Evolutionary conservation across 768 basidiomycete species (phyloP).

Genomic region (Tylopilus subfusipes): DNA sequence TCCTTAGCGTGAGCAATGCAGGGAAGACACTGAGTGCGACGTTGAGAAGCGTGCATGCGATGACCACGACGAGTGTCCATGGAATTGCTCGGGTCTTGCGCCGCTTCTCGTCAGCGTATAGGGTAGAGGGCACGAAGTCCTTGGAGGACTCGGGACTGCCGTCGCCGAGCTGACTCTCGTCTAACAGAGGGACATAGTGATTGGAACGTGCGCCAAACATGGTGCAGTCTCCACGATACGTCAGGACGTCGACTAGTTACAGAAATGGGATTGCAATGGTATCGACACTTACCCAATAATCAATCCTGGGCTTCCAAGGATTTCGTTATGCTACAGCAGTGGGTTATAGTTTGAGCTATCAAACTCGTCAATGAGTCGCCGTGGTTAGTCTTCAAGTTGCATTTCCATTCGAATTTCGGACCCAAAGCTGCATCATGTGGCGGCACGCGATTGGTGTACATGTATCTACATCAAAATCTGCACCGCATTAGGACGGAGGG

Average conservation of each 20-base stretch:
- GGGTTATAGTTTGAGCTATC: no score
- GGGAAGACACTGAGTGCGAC: slow-evolving; percentile 5
- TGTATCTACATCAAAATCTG: no score
- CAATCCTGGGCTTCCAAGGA: background rate
- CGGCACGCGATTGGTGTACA: no score
- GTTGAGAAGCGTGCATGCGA: slow-evolving; percentile 8
- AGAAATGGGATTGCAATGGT: background rate
- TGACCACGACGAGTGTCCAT: slow-evolving; percentile 3
- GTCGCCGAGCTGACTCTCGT: background rate
- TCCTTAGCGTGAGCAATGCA: background rate
- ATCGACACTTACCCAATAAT: background rate
- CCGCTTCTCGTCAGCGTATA: background rate
- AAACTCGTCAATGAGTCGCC: no score
- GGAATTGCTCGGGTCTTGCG: slow-evolving; percentile 1
- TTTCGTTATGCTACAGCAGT: background rate
- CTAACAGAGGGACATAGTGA: background rate
- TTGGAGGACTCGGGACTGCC: background rate
- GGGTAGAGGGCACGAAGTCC: background rate
- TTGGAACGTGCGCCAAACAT: slow-evolving; percentile 3
- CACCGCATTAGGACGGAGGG: no score
- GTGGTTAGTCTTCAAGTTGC: background rate
- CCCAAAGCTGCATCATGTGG: no score
- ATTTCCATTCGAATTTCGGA: background rate
- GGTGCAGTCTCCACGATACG: background rate
- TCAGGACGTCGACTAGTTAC: background rate